Evolutionary conservation across 345 rosid genomes (phyloP).

Genomic region (Turritis glabra): DNA sequence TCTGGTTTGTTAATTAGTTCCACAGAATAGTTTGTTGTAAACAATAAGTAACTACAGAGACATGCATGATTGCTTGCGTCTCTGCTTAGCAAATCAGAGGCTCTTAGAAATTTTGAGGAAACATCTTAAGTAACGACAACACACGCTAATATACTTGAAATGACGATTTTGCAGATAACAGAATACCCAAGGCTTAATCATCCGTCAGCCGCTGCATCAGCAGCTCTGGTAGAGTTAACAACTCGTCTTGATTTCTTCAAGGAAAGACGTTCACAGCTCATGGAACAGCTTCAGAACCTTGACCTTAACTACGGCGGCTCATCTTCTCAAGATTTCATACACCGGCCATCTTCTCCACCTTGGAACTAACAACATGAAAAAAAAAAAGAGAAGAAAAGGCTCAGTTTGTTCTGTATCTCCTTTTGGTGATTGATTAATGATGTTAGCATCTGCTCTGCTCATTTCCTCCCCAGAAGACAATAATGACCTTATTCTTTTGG

Average conservation of each 20-base stretch:
- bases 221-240: conserved; percentile 90
- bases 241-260: conserved; percentile 98
- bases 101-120: not conserved
- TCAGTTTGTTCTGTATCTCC: conserved; percentile 19
- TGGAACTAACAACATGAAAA: conserved; percentile 58
- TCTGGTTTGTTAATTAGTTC: not conserved
- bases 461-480: conserved; percentile 20
- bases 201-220: conserved; percentile 67
- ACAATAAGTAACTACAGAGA: not conserved
- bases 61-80: conserved; percentile 6
- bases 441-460: conserved; percentile 16
- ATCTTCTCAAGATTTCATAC: conserved; percentile 81
- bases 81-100: conserved; percentile 13
- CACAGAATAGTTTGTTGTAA: not conserved
- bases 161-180: conserved; percentile 49
- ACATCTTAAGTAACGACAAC: not conserved
- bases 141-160: conserved; percentile 15
- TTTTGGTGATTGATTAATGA: conserved; percentile 30
- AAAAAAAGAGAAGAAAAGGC: not conserved
- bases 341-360: conserved; percentile 87
- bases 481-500: conserved; percentile 31
- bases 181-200: conserved; percentile 72
- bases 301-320: conserved; percentile 90
- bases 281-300: conserved; percentile 97
- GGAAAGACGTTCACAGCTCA: conserved; percentile 95